A percentile compares a stretch with the other conserved stretches of the same genome.
These are phyloP conservation scores for Fusarium goolgardi DNA, from an alignment of 2,329 filamentous ascomycete species.

Conservation along the genomic window DNA sequence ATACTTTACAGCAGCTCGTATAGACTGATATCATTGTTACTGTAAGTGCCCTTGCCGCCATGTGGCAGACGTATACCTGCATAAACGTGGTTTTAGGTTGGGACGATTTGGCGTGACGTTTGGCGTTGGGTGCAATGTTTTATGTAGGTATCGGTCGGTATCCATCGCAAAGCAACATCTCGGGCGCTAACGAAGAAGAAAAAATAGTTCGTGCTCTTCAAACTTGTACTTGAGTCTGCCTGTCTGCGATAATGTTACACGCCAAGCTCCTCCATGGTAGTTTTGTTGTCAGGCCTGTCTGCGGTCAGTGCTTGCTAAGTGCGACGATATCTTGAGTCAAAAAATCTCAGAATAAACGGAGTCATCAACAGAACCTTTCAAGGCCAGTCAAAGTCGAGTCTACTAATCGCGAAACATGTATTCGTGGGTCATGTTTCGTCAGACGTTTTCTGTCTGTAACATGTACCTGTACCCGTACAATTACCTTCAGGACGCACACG, in stretches of 20 bases:
- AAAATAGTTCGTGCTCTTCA: background rate
- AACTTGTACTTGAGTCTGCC: conserved; percentile 21
- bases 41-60: conserved; percentile 26
- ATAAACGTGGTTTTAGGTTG: conserved; percentile 25
- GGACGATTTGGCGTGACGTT: conserved; percentile 23
- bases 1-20: conserved; percentile 16
- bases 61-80: conserved; percentile 37
- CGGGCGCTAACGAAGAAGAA: background rate
- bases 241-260: background rate
- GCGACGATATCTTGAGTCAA: conserved; percentile 3
- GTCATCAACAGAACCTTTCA: conserved; percentile 6
- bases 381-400: background rate
- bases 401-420: conserved; percentile 12
- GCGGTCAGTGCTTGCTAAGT: background rate
- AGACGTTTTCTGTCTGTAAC: background rate
- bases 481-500: background rate
- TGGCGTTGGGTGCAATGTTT: background rate
- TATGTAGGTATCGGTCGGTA: background rate
- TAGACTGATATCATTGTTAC: background rate
- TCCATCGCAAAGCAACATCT: conserved; percentile 5
- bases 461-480: background rate
- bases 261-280: background rate
- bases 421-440: conserved; percentile 11
- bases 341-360: conserved; percentile 8
- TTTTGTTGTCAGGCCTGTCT: background rate